Evolutionary conservation across 495 filamentous ascomycete genomes (phyloP).

Genomic region (Penicillium verhagenii): DNA sequence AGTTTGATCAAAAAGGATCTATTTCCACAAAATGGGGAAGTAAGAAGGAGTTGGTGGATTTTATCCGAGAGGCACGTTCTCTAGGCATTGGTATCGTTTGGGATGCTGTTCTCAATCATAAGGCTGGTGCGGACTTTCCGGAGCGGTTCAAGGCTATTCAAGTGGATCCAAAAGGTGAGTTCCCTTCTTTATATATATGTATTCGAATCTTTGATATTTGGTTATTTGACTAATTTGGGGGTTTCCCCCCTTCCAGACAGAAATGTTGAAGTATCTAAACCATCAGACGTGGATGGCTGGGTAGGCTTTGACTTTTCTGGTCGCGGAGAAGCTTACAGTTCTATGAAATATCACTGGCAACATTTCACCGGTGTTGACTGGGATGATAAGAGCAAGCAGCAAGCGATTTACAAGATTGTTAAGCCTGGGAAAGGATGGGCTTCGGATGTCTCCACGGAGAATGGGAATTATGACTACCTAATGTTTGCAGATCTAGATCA

Average conservation of each 20-base stretch:
- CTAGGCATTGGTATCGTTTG: slow-evolving; percentile 61
- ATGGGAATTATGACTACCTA: slow-evolving; percentile 73
- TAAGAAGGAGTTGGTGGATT: slow-evolving; percentile 57
- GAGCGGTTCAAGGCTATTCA: slow-evolving; percentile 61
- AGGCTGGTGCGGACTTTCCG: slow-evolving; percentile 63
- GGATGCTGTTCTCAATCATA: slow-evolving; percentile 78
- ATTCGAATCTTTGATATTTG: background rate
- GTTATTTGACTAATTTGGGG: background rate
- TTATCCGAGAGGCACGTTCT: slow-evolving; percentile 51
- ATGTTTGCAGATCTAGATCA: slow-evolving; percentile 70
- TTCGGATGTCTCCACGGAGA: slow-evolving; percentile 59
- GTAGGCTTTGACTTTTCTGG: slow-evolving; percentile 65
- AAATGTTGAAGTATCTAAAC: slow-evolving; percentile 51
- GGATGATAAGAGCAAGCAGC: slow-evolving; percentile 55
- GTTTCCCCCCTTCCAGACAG: slow-evolving; percentile 47
- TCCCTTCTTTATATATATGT: background rate
- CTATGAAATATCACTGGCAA: slow-evolving; percentile 64
- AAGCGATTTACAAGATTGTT: slow-evolving; percentile 66
- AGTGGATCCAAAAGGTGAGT: slow-evolving; percentile 54
- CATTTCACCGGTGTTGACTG: slow-evolving; percentile 73
- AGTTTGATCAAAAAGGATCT: slow-evolving; percentile 71
- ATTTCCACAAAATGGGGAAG: slow-evolving; percentile 71
- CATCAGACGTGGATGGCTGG: slow-evolving; percentile 67
- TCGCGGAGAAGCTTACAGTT: slow-evolving; percentile 57
- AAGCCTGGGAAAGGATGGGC: slow-evolving; percentile 67